Evolutionary conservation across 163 green algal genomes (phyloP).

Genomic region (Scenedesmus sp.): DNA sequence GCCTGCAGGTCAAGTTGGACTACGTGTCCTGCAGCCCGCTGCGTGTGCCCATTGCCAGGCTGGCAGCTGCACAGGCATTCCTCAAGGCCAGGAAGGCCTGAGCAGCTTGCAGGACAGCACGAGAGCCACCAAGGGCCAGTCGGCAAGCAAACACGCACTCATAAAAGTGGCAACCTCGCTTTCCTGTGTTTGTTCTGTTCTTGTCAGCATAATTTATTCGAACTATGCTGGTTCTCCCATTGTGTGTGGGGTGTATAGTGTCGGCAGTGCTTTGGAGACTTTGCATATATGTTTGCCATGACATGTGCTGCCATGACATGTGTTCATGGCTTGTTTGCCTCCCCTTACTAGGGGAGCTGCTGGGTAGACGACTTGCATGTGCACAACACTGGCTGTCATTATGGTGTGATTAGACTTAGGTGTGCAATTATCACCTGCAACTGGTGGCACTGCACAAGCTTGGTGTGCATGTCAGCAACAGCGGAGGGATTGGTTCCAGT

Average conservation of each 20-base stretch:
- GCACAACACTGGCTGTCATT: not conserved
- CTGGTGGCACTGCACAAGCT: not conserved
- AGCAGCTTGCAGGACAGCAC: not conserved
- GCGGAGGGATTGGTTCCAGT: not conserved
- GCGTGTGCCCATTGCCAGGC: constrained; percentile 90
- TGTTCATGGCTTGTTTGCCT: no score
- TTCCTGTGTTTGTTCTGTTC: not conserved
- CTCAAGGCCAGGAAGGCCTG: constrained; percentile 37
- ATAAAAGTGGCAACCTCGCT: not conserved
- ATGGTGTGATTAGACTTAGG: not conserved
- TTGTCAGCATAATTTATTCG: not conserved
- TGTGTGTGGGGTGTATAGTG: not conserved
- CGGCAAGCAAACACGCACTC: not conserved
- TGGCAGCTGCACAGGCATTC: constrained; percentile 89
- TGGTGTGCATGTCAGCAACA: not conserved
- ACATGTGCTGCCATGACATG: not conserved
- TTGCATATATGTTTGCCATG: not conserved
- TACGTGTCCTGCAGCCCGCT: constrained; percentile 94
- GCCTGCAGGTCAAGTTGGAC: constrained; percentile 75
- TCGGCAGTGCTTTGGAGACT: not conserved
- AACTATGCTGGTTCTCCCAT: not conserved
- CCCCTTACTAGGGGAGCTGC: not conserved
- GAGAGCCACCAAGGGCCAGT: not conserved
- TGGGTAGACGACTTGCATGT: not conserved
- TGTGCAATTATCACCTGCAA: not conserved